Conservation (phyloP, 2,329 filamentous ascomycete genomes). For the Ampelomyces quisqualis region DNA sequence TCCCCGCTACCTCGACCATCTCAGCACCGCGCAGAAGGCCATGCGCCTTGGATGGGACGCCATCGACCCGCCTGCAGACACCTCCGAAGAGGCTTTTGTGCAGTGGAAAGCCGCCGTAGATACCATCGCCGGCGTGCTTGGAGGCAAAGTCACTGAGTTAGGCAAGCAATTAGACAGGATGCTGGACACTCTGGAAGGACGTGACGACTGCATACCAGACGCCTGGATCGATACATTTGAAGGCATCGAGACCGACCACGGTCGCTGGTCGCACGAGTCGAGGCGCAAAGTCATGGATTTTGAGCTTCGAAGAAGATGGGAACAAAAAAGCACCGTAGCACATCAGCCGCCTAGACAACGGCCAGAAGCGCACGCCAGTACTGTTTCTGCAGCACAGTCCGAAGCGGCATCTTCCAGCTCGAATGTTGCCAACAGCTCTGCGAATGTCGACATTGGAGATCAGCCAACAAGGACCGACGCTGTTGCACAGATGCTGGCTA, state of each 20-base stretch:
- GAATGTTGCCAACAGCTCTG: no score
- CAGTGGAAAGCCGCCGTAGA: constrained; percentile 46
- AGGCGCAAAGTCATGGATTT: constrained; percentile 71
- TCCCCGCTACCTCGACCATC: constrained; percentile 64
- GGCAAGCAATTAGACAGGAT: constrained; percentile 78
- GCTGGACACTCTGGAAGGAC: constrained; percentile 82
- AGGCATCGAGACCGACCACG: constrained; percentile 71
- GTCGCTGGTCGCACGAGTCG: constrained; percentile 76
- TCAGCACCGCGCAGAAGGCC: constrained; percentile 65
- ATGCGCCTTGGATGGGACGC: constrained; percentile 67
- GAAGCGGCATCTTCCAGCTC: not conserved
- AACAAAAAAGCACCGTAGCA: constrained; percentile 3
- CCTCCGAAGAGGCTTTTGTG: constrained; percentile 35
- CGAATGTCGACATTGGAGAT: no score
- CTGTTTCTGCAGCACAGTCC: constrained; percentile 1
- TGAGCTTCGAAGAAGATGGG: constrained; percentile 48
- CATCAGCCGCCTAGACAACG: not conserved
- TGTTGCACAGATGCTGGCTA: not conserved
- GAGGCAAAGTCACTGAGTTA: constrained; percentile 66
- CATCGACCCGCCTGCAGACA: constrained; percentile 48
- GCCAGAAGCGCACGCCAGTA: constrained; percentile 14
- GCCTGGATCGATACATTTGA: constrained; percentile 88
- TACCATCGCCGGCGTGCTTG: constrained; percentile 62
- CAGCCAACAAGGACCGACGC: constrained; percentile 1
- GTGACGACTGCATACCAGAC: constrained; percentile 80